phyloP scores from a whole-genome alignment of 129 eudicot species.

The Lactuca saligna region DNA sequence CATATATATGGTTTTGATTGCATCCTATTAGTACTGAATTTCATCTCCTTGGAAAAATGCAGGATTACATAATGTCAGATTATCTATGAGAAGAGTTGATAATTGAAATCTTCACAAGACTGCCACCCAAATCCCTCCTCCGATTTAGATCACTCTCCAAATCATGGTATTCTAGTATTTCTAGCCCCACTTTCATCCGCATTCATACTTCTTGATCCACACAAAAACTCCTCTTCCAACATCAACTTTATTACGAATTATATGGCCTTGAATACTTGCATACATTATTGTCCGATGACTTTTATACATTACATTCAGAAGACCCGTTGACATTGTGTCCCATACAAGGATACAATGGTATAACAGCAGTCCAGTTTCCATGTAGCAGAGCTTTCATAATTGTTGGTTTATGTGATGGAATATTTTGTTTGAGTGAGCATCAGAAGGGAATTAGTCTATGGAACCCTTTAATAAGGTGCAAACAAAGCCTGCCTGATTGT shows the following conservation, averaged over 20 bases:
- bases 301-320: constrained; percentile 1
- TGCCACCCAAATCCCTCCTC: no score
- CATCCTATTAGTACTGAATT: no score
- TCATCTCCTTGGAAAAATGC: no score
- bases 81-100: constrained; percentile 15
- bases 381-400: no score
- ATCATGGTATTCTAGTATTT: constrained; percentile 11
- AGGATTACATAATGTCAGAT: constrained; percentile 28
- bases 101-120: constrained; percentile 23
- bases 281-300: no score
- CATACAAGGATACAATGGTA: neutral
- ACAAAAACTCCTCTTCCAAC: neutral
- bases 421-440: neutral
- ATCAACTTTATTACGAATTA: neutral
- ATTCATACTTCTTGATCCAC: neutral
- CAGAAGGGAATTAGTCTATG: neutral
- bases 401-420: constrained; percentile 7
- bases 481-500: neutral
- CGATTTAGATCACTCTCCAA: no score
- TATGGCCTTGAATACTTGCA: no score
- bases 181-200: constrained; percentile 21
- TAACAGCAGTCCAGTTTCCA: neutral
- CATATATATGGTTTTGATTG: no score
- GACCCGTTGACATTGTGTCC: neutral
- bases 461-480: constrained; percentile 11